Percentiles rank a stretch among this genome's conserved stretches.
Evolutionary conservation across 768 basidiomycete genomes (phyloP).

Genomic region (Tulasnella sp.): DNA sequence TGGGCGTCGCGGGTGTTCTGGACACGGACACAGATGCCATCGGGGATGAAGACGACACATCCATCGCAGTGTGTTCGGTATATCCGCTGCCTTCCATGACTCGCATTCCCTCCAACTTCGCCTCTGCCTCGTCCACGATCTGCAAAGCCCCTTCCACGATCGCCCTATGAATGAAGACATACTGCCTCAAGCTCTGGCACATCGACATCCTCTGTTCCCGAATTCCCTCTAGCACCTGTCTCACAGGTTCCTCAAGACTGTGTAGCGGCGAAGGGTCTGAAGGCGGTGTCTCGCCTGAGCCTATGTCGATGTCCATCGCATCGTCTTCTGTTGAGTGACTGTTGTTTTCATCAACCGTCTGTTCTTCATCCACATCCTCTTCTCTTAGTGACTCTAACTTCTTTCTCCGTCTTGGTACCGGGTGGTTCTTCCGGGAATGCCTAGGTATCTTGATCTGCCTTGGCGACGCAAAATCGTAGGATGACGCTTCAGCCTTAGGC

Average conservation of each 20-base stretch:
- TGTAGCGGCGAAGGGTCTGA: conserved; percentile 42
- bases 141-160: conserved; percentile 70
- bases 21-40: too few species aligned
- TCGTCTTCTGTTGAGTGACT: not conserved
- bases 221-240: conserved; percentile 81
- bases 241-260: conserved; percentile 64
- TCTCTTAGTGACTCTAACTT: too few species aligned
- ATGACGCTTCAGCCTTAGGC: not conserved
- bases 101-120: not conserved
- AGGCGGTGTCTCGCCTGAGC: not conserved
- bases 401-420: not conserved
- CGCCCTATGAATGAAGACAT: conserved; percentile 84
- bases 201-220: conserved; percentile 93
- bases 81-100: not conserved
- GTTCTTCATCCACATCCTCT: not conserved
- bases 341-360: not conserved
- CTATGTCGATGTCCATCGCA: not conserved
- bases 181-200: conserved; percentile 90
- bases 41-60: too few species aligned
- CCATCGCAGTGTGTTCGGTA: too few species aligned
- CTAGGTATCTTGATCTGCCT: conserved; percentile 39
- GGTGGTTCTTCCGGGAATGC: not conserved
- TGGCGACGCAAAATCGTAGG: conserved; percentile 53
- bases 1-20: too few species aligned
- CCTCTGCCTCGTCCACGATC: conserved; percentile 63